A percentile compares a stretch with the other conserved stretches of the same genome.
These are phyloP conservation scores for Colletotrichum coccodes DNA, from an alignment of 2,329 filamentous ascomycete genomes.

Conservation along the genomic window DNA sequence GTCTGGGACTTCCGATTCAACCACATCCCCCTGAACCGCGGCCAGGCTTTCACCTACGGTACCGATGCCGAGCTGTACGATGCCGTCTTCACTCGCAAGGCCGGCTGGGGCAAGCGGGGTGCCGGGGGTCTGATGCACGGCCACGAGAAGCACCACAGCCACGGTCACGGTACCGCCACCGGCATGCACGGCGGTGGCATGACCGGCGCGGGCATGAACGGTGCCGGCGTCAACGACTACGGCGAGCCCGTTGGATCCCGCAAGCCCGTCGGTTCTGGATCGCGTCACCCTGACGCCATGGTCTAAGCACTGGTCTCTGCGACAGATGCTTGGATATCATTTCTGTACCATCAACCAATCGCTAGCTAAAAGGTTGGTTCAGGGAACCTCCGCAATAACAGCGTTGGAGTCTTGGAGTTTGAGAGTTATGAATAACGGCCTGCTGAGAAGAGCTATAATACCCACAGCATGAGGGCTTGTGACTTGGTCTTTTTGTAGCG, in stretches of 20 bases:
- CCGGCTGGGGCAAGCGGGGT: conserved; percentile 62
- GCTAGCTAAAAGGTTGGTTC: too few species aligned
- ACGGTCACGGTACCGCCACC: conserved; percentile 1
- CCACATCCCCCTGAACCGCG: conserved; percentile 72
- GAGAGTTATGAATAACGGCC: neutral
- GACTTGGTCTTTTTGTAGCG: neutral
- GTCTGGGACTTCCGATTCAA: conserved; percentile 75
- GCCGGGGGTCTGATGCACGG: conserved; percentile 28
- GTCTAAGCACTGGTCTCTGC: neutral
- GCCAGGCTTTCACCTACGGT: conserved; percentile 63
- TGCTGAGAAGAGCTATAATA: conserved; percentile 1
- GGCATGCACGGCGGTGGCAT: neutral
- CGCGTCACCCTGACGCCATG: conserved; percentile 17
- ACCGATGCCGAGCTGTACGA: conserved; percentile 59
- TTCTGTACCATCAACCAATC: neutral
- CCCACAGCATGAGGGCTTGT: neutral
- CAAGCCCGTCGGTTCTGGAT: conserved; percentile 28
- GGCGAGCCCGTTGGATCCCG: conserved; percentile 6
- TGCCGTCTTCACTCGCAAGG: conserved; percentile 67
- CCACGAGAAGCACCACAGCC: conserved; percentile 36
- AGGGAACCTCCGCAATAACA: neutral
- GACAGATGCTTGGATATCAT: neutral
- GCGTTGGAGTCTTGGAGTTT: neutral
- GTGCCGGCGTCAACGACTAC: neutral
- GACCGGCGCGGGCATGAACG: neutral